Base-by-base conservation (phyloP, 441 rosid species). In the Cnidoscolus chayamansa region DNA sequence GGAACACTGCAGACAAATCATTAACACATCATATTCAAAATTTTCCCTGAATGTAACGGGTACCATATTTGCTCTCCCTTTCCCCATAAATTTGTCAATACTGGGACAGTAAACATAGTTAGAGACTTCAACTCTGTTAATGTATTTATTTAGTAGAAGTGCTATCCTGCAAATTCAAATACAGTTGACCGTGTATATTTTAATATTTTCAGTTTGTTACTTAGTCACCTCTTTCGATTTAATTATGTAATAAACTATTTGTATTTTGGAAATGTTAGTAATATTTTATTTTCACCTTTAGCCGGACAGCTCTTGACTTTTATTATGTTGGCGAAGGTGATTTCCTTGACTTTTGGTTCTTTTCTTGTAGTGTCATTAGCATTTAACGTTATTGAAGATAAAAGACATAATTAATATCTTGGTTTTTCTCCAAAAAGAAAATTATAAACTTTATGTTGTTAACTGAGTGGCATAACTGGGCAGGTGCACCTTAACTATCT, bases 401-500 rank as follows among this genome's bases (percentile, higher is more conserved):
- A 55, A 25, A 13, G 4, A 25, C 25, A 25, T 25, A 43, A 1
- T 3, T 1, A 1, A 20, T 8, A 37, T 62, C 12, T 30, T 17
- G 19, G 2, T 12, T 0, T 35, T 35, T 15, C 47, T 71, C 11
- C 9, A 48, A n/a, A 35, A 6, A 40, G 7, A 40, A 40, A 3
- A 3, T 3, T 40, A 40, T 40, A 40, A 0, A 40, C 45, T 6
- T 40, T 40, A 7, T 40, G 1, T 64, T 30, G 2, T 73, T 65
- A 70, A 58, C 57, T 68, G 67, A 32, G 40, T 69, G 71, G 31
- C 13, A 63, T 72, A 63, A 64, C 43, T 79, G 70, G 47, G 74
- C 87, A 93, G 98, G 97, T 91, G 53, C 97, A 91, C 85, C 88
- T 89, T 53, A 90, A 91, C 78, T 93, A 91, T 84, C 96, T 91